Conservation (phyloP, 2,329 filamentous ascomycete genomes). For the Mollisiaceae sp. region DNA sequence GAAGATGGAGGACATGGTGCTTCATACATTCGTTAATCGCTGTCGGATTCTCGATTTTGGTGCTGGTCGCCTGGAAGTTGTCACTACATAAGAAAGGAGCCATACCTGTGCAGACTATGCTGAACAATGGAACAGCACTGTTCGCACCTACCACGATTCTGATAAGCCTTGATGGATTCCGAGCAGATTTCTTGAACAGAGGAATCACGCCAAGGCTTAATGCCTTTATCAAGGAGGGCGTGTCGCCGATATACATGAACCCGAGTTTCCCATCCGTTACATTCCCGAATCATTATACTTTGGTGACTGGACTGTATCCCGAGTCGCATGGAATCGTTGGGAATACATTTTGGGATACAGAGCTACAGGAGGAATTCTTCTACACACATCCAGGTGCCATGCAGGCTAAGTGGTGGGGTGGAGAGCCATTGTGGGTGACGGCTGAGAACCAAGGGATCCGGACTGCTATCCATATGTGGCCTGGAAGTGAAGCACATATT, state of each 20-base stretch:
- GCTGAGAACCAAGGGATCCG: conserved; percentile 82
- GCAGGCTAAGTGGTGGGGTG: conserved; percentile 91
- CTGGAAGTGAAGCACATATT: conserved; percentile 89
- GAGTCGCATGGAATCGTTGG: conserved; percentile 93
- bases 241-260: conserved; percentile 90
- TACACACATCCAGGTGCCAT: conserved; percentile 81
- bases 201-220: conserved; percentile 83
- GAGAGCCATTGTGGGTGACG: conserved; percentile 92
- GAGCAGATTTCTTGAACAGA: conserved; percentile 87
- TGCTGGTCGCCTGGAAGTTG: conserved; percentile 63
- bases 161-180: conserved; percentile 91
- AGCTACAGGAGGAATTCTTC: conserved; percentile 78
- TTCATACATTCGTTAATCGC: conserved; percentile 58
- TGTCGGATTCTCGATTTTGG: conserved; percentile 60
- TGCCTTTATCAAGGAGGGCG: conserved; percentile 76
- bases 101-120: conserved; percentile 44
- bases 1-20: conserved; percentile 59
- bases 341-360: conserved; percentile 93
- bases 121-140: conserved; percentile 83
- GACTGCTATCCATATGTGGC: conserved; percentile 97
- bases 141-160: conserved; percentile 93
- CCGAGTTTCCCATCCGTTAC: conserved; percentile 96
- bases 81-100: conserved; percentile 52
- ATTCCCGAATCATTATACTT: conserved; percentile 94
- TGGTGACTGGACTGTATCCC: conserved; percentile 90